Base-by-base conservation (phyloP, 176 grass and related monocot species). In the Ensete glaucum region DNA sequence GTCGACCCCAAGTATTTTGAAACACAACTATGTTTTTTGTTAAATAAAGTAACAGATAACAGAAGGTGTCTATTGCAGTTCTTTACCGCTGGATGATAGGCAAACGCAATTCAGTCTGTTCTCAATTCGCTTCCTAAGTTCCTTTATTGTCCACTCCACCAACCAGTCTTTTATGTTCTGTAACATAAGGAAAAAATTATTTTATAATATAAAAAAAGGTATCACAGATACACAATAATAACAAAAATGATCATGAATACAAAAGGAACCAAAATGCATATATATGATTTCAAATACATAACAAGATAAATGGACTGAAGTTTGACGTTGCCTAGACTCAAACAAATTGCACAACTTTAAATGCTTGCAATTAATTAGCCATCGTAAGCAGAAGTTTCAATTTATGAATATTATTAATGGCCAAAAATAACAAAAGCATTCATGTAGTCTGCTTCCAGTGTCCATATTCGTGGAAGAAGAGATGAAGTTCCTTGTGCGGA, bases 161-260 rank as follows among this genome's bases (percentile, higher is more conserved):
- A 89, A 76, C 90, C 90, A 92, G 54, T 73, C 62, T 27, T 83
- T 76, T 54, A 86, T 78, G 77, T 92, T 80, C 86, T 92, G 85
- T 3, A 75, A 71, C 14, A 71, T 57, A 81, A 81, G 53, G 71
- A 0, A 8, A 84, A 1, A 27, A 72, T 21, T 15, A 62, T 6
- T 85, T 70, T 59, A 77, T 24, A 56, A 81, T 29, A 54, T 11
- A 72, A 58, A 71, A 9, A 8, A 60, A 3, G 9, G 11, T 19
- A 71, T 13, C 63, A 65, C 25, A 11, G 11, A 65, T 25, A 25
- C 3, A 13, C 21, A 65, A 22, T 0, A 65, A 25, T 24, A 13
- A 65, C 63, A 65, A 43, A 43, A 43, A 43, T 0, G 4, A 43
- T 43, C 34, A 43, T 43, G 5, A 4, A 43, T 43, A 43, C 34